Base-by-base conservation (phyloP, 2,329 filamentous ascomycete species). In the Claviceps sp. region DNA sequence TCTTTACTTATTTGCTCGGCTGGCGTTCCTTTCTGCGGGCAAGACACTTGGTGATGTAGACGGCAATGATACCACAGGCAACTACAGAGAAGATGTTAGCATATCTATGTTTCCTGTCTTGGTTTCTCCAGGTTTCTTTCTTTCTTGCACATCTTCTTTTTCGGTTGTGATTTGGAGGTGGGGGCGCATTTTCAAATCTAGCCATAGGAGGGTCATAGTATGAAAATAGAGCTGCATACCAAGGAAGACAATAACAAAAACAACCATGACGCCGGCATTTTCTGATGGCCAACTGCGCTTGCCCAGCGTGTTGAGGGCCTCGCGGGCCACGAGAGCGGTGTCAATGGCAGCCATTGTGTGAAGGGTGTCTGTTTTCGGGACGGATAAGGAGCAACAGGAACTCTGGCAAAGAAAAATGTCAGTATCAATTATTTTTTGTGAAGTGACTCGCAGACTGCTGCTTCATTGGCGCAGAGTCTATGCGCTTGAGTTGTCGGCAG, bases 231-330 rank as follows among this genome's bases (percentile, higher is more conserved):
- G 50, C 16, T 41, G 47, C 67, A 47, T 67, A 70, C 68, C 68
- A 49, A 70, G 50, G 54, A 65, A 67, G 56, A 72, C 64, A 51
- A 73, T 72, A 61, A 63, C 67, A 59, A 73, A 71, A 57, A 73
- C 70, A 50, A 70, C 64, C 55, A 72, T 63, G 57, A 70, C 67
- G 60, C 70, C 70, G 50, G 62, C 61, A 50, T 73, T 65, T 52
- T 59, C 56, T 34, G 62, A 53, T 50, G 70, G 61, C 68, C 68
- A 73, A 65, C 65, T 72, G 56, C 70, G 70, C 68, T 70, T 71
- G 58, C 58, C 61, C 47, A 72, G 62, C 60, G 69, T 48, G 59
- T 48, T 41, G 2, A 24, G 16, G 44, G 44, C 48, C 51, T 68
- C 65, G 60, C 68, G 69, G 60, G 66, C 64, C 56, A 70, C 56